These are phyloP conservation scores for Plenodomus lindquistii DNA, from an alignment of 2,329 filamentous ascomycete genomes.

Conservation along the genomic window DNA sequence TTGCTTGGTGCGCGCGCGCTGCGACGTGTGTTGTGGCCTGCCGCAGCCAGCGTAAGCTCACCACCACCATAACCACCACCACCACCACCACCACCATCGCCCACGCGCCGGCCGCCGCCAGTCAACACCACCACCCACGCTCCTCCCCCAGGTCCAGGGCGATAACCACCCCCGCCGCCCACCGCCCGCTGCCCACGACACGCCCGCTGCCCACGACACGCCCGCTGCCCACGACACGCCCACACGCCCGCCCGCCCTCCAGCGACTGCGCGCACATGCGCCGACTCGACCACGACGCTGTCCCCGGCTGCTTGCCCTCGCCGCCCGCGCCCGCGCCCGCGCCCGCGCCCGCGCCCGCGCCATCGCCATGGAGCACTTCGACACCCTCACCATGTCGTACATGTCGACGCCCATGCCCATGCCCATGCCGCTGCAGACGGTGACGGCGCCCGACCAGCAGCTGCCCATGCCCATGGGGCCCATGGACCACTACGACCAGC, in stretches of 20 bases:
- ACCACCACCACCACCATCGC: conserved; percentile 12
- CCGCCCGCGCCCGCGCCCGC: conserved; percentile 14
- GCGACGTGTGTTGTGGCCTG: conserved; percentile 2
- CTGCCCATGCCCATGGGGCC: conserved; percentile 50
- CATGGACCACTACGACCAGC: conserved; percentile 61
- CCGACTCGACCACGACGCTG: too few species aligned
- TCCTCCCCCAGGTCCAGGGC: too few species aligned
- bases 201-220: not conserved
- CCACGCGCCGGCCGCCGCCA: conserved; percentile 3
- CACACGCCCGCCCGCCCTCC: conserved; percentile 7
- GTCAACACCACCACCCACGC: too few species aligned
- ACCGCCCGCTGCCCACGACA: too few species aligned
- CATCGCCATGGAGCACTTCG: conserved; percentile 59
- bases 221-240: conserved; percentile 11
- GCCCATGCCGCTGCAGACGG: conserved; percentile 56
- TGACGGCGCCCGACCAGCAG: conserved; percentile 49
- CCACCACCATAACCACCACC: conserved; percentile 7
- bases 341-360: conserved; percentile 24
- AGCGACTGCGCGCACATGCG: not conserved
- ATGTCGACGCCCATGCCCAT: conserved; percentile 61
- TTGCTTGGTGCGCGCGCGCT: conserved; percentile 26
- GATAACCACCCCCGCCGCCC: too few species aligned
- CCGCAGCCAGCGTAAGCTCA: conserved; percentile 1
- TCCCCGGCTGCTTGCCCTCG: too few species aligned
- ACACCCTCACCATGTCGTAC: conserved; percentile 66